Conservation (phyloP, 306 rosid species). For the Astragalus membranaceus region DNA sequence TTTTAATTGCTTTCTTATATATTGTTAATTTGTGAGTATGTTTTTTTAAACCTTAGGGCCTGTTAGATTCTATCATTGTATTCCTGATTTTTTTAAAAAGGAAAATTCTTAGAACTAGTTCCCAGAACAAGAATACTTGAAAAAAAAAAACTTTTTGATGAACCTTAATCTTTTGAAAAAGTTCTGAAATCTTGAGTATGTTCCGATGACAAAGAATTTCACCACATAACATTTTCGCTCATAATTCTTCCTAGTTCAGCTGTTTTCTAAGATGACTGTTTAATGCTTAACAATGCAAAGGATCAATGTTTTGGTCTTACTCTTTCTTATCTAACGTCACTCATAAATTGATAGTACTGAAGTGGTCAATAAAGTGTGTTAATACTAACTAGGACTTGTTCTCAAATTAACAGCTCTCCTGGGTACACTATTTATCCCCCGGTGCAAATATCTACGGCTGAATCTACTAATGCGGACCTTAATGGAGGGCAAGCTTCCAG, state of each 20-base stretch:
- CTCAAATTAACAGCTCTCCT: constrained; percentile 45
- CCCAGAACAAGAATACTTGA: too few species aligned
- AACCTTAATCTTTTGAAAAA: too few species aligned
- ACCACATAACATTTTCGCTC: neutral
- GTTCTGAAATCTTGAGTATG: too few species aligned
- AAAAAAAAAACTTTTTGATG: too few species aligned
- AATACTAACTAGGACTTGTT: neutral
- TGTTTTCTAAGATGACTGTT: neutral
- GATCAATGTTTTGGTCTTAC: too few species aligned
- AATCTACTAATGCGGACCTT: constrained; percentile 29
- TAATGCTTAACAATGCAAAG: too few species aligned
- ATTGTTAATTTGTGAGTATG: neutral
- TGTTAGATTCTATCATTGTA: too few species aligned
- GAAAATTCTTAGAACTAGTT: too few species aligned
- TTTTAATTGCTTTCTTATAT: neutral
- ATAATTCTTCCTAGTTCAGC: neutral
- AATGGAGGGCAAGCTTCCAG: constrained; percentile 39
- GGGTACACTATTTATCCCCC: constrained; percentile 54
- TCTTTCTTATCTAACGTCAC: neutral
- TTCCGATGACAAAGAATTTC: too few species aligned
- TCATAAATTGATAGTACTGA: constrained; percentile 8
- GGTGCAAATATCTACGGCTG: constrained; percentile 31
- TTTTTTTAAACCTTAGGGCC: neutral
- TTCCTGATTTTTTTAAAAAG: too few species aligned
- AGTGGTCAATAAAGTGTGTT: neutral